A percentile compares a stretch with the other conserved stretches of the same genome.
phyloP scores from a whole-genome alignment of 805 yeast species.

The Wickerhamomyces kurtzmanii region DNA sequence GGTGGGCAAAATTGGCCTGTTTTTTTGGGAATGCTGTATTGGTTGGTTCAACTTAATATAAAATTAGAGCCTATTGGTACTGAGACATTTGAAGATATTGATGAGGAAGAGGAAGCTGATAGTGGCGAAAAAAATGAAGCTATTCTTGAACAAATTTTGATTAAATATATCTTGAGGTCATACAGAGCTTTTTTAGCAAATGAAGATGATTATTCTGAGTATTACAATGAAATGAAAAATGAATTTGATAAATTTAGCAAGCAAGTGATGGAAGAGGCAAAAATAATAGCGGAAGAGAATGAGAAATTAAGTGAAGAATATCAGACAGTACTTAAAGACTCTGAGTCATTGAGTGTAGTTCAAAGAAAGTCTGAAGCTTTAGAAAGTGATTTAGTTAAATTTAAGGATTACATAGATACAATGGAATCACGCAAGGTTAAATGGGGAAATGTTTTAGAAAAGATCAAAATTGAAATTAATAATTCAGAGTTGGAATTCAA shows the following conservation, averaged over 20 bases:
- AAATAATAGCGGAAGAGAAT: slow-evolving; percentile 29
- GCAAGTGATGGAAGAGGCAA: slow-evolving; percentile 37
- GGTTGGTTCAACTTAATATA: slow-evolving; percentile 57
- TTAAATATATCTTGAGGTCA: slow-evolving; percentile 52
- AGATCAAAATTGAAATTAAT: slow-evolving; percentile 44
- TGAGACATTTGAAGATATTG: slow-evolving; percentile 2
- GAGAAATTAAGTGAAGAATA: slow-evolving; percentile 27
- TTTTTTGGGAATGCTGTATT: slow-evolving; percentile 72
- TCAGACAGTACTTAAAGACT: slow-evolving; percentile 31
- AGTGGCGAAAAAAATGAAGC: slow-evolving; percentile 18
- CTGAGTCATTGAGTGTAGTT: slow-evolving; percentile 37
- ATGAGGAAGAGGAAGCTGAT: not conserved
- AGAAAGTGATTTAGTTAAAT: slow-evolving; percentile 61
- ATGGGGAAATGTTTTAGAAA: slow-evolving; percentile 53
- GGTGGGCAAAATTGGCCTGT: slow-evolving; percentile 87
- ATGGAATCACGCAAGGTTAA: slow-evolving; percentile 55
- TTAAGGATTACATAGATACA: slow-evolving; percentile 59
- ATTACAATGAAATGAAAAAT: slow-evolving; percentile 41
- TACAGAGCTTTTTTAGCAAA: slow-evolving; percentile 59
- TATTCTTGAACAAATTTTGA: slow-evolving; percentile 35
- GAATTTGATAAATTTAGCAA: slow-evolving; percentile 44
- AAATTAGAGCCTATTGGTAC: slow-evolving; percentile 23
- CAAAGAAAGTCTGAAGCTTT: slow-evolving; percentile 52
- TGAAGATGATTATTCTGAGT: slow-evolving; percentile 51
- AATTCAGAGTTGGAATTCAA: slow-evolving; percentile 31